Base-by-base conservation (phyloP, 495 filamentous ascomycete species). In the Tuber indicum region DNA sequence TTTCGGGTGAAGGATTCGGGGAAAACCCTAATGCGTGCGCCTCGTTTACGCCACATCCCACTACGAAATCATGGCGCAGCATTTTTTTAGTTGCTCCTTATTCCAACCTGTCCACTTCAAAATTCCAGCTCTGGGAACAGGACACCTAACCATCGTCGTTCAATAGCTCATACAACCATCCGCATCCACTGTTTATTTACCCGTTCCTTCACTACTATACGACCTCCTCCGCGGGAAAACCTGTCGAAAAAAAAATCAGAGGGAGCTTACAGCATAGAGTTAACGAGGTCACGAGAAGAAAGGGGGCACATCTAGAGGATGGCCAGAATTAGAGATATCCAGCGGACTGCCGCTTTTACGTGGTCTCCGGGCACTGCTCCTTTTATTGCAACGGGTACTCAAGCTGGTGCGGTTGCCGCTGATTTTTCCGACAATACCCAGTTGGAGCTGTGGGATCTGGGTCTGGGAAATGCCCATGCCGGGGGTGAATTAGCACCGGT, bases 361-460 rank as follows among this genome's bases (percentile, higher is more conserved):
- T 99, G 96, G 95, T 96, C 94, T 77, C 91, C 94, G 21, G 91
- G 91, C 75, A 85, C 92, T 69, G 86, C 88, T 47, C 93, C 94
- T 79, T 88, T 96, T 81, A 87, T 99, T 74, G 95, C 94, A 66
- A 98, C 96, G n/a, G 96, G 96, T 81, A 98, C 96, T 41, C 89
- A 93, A 82, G 94, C 95, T 75, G 96, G 96, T 74, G 96, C 96
- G 78, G 94, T 98, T 26, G 93, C 96, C 85, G 94, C 92, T 81
- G 94, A 98, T 84, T 98, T 99, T 87, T 98, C 96, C 8, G 94
- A 96, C 85, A 94, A 98, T 84, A 97, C 94, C 75, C 93, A 94
- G 85, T 88, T 99, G 62, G 96, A 99, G 87, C 88, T 99, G 70
- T 99, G 96, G 96, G 94, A 98, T 87, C 86, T 98, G 76, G 90